Evolutionary conservation across 192 early-diverging fungal species (phyloP), one percentile per base, ranked within the genome.

Genomic region (Coemansia aciculifera): DNA sequence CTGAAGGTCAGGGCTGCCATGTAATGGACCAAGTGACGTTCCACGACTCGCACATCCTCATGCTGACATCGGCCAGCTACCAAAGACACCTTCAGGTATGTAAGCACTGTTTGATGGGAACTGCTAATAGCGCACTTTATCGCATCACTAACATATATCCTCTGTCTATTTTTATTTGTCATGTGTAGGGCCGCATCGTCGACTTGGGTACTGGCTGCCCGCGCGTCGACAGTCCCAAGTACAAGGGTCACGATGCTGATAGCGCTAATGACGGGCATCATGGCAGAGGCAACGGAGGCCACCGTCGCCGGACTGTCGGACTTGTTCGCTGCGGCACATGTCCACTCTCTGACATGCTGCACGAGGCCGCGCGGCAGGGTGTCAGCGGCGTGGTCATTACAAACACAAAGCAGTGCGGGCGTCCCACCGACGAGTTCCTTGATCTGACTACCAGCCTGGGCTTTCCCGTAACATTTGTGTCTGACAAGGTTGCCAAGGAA

Each of bases 341-440:
- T 24, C 64, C 79, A 5, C 68, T 82, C 40, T 43, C 74, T 3
- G 71, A 66, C 19, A 68, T 71, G 29, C 39, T 82, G 8, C 71
- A 32, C 34, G 66, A 74, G 64, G 79, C 71, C 11, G 63, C 37
- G 21, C 71, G 64, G 11, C 37, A 63, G 17, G 79, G 68, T 1
- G 64, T 71, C 40, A 68, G 62, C 27, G 79, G 79, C 15, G 57
- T 82, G 12, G 44, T 82, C 5, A 48, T 82, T 10, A 66, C 71
- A 49, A 82, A 82, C 62, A 73, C 74, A n/a, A 74, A 75, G 54
- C 57, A 61, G 46, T 82, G 79, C 40, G 74, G 74, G 9, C 64
- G 65, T 31, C 68, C 79, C 19, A 81, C 70, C 7, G 60, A 70
- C 32, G 62, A 68, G 54, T 74, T 82, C 34, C 37, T 82, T 23